These are phyloP conservation scores for Dryadomyces quercivorus DNA, from an alignment of 2,329 filamentous ascomycete species.

Conservation along the genomic window DNA sequence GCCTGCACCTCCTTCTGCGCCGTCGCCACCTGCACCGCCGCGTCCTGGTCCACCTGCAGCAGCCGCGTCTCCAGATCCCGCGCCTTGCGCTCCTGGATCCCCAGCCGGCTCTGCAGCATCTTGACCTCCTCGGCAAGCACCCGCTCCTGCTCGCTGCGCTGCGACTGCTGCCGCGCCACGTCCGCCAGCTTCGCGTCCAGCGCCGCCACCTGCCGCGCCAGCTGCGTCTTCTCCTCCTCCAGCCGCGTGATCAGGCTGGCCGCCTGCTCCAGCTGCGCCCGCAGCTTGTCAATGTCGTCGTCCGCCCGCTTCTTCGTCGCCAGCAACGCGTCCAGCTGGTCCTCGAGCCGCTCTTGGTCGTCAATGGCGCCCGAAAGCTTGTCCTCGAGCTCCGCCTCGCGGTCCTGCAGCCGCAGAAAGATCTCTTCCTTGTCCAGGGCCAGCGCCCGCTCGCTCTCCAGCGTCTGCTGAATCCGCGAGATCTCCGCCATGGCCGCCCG, in stretches of 20 bases:
- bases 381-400: slow-evolving; percentile 86
- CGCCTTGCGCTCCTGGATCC: slow-evolving; percentile 78
- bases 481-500: slow-evolving; percentile 79
- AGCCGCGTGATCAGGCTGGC: slow-evolving; percentile 74
- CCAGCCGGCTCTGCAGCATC: slow-evolving; percentile 82
- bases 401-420: slow-evolving; percentile 84
- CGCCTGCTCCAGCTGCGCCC: slow-evolving; percentile 81
- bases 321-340: slow-evolving; percentile 81
- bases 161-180: slow-evolving; percentile 56
- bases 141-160: slow-evolving; percentile 65
- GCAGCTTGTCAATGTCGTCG: slow-evolving; percentile 66
- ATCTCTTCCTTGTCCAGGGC: slow-evolving; percentile 98
- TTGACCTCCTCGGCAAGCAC: slow-evolving; percentile 72
- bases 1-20: slow-evolving; percentile 70
- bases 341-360: slow-evolving; percentile 87
- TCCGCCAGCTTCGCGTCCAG: slow-evolving; percentile 62
- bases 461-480: slow-evolving; percentile 77
- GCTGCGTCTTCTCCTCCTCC: slow-evolving; percentile 72
- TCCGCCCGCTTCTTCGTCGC: slow-evolving; percentile 82
- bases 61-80: slow-evolving; percentile 78
- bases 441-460: slow-evolving; percentile 91
- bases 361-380: slow-evolving; percentile 86
- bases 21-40: slow-evolving; percentile 70
- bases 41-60: slow-evolving; percentile 74
- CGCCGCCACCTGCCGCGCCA: slow-evolving; percentile 53